Base-by-base conservation (phyloP, 2,329 filamentous ascomycete genomes). In the Dothistroma septosporum region DNA sequence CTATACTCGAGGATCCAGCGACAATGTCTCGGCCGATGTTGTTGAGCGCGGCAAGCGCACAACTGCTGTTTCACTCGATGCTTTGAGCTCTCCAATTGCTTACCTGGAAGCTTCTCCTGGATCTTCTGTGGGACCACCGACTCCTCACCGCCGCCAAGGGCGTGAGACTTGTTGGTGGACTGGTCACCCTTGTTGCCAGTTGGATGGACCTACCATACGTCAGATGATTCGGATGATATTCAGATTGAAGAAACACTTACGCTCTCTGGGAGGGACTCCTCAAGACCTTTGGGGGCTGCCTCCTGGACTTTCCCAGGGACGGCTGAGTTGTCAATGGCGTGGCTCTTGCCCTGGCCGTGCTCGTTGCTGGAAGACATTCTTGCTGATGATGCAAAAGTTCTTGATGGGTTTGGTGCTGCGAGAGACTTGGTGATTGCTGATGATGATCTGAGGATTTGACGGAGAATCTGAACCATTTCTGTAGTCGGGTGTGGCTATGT, bases 81-180 rank as follows among this genome's bases (percentile, higher is more conserved):
- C 24, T 28, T 28, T 28, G 24, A 28, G 6, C 24, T 6, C 24
- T 28, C 24, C 24, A 28, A 28, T 6, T 28, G 6, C 24, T 2
- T 28, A 28, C 24, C 24, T 32, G 50, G 50, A 11, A 53, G 16
- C n/a, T 32, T 53, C 50, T 53, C 50, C 50, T 53, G 50, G 28
- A 53, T 35, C 50, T 53, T 53, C 50, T 53, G 50, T 21, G 50
- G 50, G 10, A 53, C 50, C 11, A 53, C n/a, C 19, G 50, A 53
- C 31, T 53, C 50, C n/a, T 53, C 50, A n/a, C 50, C 50, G 6
- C 50, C 50, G 8, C 50, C 50, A 21, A 32, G 24, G 24, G 50
- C 50, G 28, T 53, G 50, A n/a, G 24, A 32, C 50, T 53, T 35
- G 50, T 35, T 53, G 24, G 50, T 53, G 6, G 24, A 31, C 16